Conservation (phyloP, 2,329 filamentous ascomycete species). For the Akanthomyces muscarius region DNA sequence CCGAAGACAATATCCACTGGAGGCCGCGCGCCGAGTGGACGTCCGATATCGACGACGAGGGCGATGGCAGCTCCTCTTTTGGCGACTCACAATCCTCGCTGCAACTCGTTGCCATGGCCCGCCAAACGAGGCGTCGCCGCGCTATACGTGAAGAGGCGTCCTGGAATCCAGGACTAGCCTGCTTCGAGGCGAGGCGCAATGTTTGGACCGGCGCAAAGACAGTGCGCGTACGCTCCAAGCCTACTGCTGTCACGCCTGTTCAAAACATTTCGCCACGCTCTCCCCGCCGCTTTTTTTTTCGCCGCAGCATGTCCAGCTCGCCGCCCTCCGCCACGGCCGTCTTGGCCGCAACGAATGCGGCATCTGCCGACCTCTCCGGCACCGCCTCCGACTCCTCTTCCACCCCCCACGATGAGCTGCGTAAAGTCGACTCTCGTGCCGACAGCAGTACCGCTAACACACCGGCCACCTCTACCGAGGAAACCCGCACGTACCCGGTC, state of each 20-base stretch:
- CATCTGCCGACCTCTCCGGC: conserved; percentile 29
- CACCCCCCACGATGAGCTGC: conserved; percentile 33
- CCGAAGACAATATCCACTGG: conserved; percentile 50
- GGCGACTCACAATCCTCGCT: conserved; percentile 44
- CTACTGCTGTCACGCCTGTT: conserved; percentile 34
- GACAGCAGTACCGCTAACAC: conserved; percentile 19
- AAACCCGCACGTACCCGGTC: conserved; percentile 43
- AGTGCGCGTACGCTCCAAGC: conserved; percentile 50
- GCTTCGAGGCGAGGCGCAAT: conserved; percentile 72
- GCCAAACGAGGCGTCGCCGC: conserved; percentile 53
- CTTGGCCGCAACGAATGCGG: conserved; percentile 22
- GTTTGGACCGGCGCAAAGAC: conserved; percentile 78
- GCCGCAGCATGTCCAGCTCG: conserved; percentile 41
- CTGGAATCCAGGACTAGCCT: conserved; percentile 80
- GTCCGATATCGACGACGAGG: conserved; percentile 53
- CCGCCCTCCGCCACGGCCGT: conserved; percentile 29
- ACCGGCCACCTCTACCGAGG: conserved; percentile 10
- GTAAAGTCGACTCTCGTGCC: conserved; percentile 29
- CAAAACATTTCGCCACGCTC: conserved; percentile 43
- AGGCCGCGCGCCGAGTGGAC: conserved; percentile 52
- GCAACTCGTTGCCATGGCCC: conserved; percentile 41
- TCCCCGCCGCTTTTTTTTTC: conserved; percentile 48
- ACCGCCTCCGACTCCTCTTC: conserved; percentile 40
- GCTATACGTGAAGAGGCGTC: conserved; percentile 59
- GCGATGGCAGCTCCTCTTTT: conserved; percentile 39